A percentile compares a stretch with the other conserved stretches of the same genome.
These are phyloP conservation scores for Anthoceros angustus DNA, from an alignment of 225 moss, liverwort and hornwort species.

Conservation along the genomic window DNA sequence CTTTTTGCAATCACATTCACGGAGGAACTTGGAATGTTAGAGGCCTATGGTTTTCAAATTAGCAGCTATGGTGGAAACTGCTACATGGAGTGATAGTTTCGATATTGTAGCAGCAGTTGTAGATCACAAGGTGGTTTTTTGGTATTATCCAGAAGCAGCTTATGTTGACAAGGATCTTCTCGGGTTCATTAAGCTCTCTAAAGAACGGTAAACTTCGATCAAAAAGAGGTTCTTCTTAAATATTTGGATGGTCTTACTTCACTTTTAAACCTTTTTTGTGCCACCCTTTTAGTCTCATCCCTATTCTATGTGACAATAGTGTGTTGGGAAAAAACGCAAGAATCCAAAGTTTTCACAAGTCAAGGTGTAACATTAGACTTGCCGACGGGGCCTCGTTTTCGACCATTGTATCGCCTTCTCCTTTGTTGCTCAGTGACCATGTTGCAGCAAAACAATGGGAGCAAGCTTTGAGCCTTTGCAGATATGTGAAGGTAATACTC, in stretches of 20 bases:
- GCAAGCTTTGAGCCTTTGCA: constrained; percentile 51
- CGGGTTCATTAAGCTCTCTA: constrained; percentile 50
- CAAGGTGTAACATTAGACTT: constrained; percentile 35
- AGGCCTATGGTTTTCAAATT: constrained; percentile 51
- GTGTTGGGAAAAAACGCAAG: constrained; percentile 45
- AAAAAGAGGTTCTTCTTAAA: background rate
- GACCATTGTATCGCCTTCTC: constrained; percentile 32
- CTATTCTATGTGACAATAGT: constrained; percentile 23
- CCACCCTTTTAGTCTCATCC: background rate
- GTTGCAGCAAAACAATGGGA: constrained; percentile 63
- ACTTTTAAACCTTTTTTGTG: background rate
- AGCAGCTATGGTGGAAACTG: constrained; percentile 60
- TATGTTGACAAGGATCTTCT: constrained; percentile 69
- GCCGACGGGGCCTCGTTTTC: constrained; percentile 52
- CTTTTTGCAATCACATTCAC: background rate
- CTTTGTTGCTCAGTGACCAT: constrained; percentile 62
- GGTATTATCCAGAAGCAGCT: constrained; percentile 72
- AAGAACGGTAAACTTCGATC: constrained; percentile 44
- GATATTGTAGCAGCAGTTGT: constrained; percentile 50
- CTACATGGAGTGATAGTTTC: constrained; percentile 65
- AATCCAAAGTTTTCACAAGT: constrained; percentile 53
- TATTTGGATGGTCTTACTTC: background rate
- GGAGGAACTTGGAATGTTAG: constrained; percentile 17
- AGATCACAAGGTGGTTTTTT: constrained; percentile 54
- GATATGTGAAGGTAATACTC: constrained; percentile 41